Base-by-base conservation (phyloP, 2,329 filamentous ascomycete genomes). In the Alternaria ventricosa region DNA sequence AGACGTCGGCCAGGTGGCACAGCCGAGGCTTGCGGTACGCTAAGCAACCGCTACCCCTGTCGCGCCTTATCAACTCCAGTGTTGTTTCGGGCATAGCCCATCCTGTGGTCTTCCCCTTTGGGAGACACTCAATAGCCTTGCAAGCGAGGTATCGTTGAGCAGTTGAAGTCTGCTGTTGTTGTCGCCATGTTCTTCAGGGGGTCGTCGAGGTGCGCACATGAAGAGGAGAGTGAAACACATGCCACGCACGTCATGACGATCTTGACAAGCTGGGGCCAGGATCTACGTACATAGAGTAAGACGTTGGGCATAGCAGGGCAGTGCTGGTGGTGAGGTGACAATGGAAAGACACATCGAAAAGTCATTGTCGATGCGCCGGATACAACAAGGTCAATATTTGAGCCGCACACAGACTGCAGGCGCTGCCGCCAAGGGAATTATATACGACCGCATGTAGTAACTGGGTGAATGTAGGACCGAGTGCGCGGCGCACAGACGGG, bases 171-270 rank as follows among this genome's bases (percentile, higher is more conserved):
- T 45, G 50, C 28, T 27, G 28, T n/a, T 22, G 44, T 23, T 20
- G 36, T 53, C 41, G 51, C 28, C 22, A 22, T 20, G 28, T 43
- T 30, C n/a, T 18, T 23, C 27, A 23, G 43, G 36, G 28, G 47
- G 10, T 13, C 43, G 49, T 28, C 23, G 49, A 57, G 59, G 22
- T 22, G 41, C 49, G 54, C 36, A 61, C 33, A 25, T 53, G 59
- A 41, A 47, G 46, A 59, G 47, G 43, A 45, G 51, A 27, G 44
- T 57, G 60, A 62, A 60, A 62, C 56, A 41, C 41, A 46, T 65
- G 63, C 55, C 60, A 55, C 60, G 60, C 49, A 60, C 56, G 56
- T 63, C 63, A 63, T 55, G 56, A 55, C 51, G 63, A 60, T 54
- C 58, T 30, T 51, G 57, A 53, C n/a, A 53, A 30, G 58, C 62